phyloP scores from a whole-genome alignment of 2,329 filamentous ascomycete genomes.

The Sarocladium brachiariae region DNA sequence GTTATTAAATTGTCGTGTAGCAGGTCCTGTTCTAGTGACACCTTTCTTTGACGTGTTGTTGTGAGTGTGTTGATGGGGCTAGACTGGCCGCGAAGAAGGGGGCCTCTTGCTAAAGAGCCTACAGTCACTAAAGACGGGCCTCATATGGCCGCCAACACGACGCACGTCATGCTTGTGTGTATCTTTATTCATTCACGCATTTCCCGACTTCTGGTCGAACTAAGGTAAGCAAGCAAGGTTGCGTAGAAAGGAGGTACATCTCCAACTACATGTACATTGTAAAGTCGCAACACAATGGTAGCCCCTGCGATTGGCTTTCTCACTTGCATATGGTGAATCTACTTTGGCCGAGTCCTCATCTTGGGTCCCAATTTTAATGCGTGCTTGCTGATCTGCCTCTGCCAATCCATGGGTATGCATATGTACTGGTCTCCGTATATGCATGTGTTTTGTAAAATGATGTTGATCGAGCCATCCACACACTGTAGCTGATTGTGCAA shows the following conservation, averaged over 20 bases:
- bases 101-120: background rate
- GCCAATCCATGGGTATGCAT: background rate
- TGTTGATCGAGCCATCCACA: no score
- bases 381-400: slow-evolving; percentile 6
- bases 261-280: no score
- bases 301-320: background rate
- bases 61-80: background rate
- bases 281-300: no score
- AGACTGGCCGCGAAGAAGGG: background rate
- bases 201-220: background rate
- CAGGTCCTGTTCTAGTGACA: background rate
- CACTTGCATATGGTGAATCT: slow-evolving; percentile 6
- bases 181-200: background rate
- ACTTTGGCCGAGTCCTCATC: background rate
- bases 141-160: background rate
- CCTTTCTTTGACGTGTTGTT: no score
- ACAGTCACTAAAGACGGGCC: background rate
- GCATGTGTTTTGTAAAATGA: no score
- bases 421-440: no score
- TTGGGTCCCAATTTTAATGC: background rate
- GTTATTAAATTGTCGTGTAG: background rate
- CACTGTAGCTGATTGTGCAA: no score
- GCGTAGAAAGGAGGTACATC: no score
- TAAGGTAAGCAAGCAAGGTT: no score
- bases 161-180: background rate